Percentiles rank a stretch among this genome's conserved stretches.
These are phyloP conservation scores for Tarenaya hassleriana DNA, from an alignment of 345 rosid species.

Conservation along the genomic window DNA sequence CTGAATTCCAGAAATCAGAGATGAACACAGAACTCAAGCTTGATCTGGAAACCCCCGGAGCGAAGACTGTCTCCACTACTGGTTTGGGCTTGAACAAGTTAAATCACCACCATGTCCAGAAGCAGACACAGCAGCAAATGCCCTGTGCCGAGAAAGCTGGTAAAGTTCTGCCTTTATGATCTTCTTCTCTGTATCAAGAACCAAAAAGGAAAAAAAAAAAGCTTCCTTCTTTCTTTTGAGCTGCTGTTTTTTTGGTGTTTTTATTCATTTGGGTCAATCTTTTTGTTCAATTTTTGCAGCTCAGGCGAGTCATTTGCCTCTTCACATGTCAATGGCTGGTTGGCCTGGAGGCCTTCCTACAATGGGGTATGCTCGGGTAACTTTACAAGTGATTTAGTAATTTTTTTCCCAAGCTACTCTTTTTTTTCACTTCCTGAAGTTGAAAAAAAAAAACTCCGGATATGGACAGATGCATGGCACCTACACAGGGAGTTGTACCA, in stretches of 20 bases:
- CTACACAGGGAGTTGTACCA: slow-evolving; percentile 85
- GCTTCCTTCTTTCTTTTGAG: background rate
- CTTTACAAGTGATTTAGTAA: background rate
- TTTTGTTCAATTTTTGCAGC: slow-evolving; percentile 38
- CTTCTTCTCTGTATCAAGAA: no score
- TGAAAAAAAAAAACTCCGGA: slow-evolving; percentile 17
- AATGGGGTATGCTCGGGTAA: slow-evolving; percentile 58
- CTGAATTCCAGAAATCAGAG: slow-evolving; percentile 53
- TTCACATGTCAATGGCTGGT: slow-evolving; percentile 70
- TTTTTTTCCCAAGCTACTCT: background rate
- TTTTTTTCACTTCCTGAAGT: slow-evolving; percentile 14
- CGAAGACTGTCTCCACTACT: slow-evolving; percentile 21
- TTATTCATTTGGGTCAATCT: background rate
- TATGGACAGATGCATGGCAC: slow-evolving; percentile 64
- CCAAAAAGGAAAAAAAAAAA: no score
- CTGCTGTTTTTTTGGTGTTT: background rate
- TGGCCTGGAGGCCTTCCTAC: slow-evolving; percentile 97
- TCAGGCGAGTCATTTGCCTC: slow-evolving; percentile 51
- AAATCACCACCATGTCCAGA: slow-evolving; percentile 47
- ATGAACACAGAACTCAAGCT: slow-evolving; percentile 62
- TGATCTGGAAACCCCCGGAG: slow-evolving; percentile 69
- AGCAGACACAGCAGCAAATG: slow-evolving; percentile 40
- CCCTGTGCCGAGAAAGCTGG: slow-evolving; percentile 58
- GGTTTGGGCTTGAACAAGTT: slow-evolving; percentile 14
- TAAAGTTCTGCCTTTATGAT: slow-evolving; percentile 15